Percentiles rank a stretch among this genome's conserved stretches.
Evolutionary conservation across 2,329 filamentous ascomycete genomes (phyloP).

Genomic region (Penicillium hesseltinei): DNA sequence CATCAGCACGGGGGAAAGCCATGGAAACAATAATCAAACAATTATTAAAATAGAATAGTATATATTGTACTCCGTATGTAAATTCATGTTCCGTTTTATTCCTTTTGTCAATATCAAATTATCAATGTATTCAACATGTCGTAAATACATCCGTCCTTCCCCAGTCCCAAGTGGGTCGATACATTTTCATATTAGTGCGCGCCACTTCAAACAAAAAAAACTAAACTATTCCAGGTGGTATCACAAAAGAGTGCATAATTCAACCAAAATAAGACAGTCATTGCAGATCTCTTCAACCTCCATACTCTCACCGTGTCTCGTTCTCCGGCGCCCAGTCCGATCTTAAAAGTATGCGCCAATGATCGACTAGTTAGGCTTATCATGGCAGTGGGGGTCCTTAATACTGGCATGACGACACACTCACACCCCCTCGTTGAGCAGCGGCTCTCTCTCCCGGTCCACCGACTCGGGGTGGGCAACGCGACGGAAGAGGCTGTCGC

Average conservation of each 20-base stretch:
- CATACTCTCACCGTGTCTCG: neutral
- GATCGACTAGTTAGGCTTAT: neutral
- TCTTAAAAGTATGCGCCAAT: neutral
- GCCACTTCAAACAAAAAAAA: neutral
- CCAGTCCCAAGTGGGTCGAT: constrained; percentile 1
- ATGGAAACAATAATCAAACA: neutral
- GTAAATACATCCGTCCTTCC: neutral
- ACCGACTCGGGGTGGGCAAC: constrained; percentile 38
- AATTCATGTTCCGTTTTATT: neutral
- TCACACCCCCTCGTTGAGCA: constrained; percentile 45
- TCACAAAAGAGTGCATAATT: constrained; percentile 1
- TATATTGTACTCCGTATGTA: too few relatives aligned
- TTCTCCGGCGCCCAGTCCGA: neutral
- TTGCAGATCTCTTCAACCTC: neutral
- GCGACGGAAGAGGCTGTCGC: constrained; percentile 37
- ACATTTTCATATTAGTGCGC: neutral
- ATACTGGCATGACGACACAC: neutral
- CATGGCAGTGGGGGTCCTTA: neutral
- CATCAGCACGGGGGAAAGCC: constrained; percentile 6
- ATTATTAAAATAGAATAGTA: neutral
- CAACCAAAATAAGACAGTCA: neutral
- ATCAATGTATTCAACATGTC: neutral
- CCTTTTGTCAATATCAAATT: neutral
- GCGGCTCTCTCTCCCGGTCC: constrained; percentile 54
- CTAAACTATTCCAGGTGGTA: neutral